Evolutionary conservation across 1,284 basidiomycete species (phyloP).

Genomic region (Rhizopogon parksii): DNA sequence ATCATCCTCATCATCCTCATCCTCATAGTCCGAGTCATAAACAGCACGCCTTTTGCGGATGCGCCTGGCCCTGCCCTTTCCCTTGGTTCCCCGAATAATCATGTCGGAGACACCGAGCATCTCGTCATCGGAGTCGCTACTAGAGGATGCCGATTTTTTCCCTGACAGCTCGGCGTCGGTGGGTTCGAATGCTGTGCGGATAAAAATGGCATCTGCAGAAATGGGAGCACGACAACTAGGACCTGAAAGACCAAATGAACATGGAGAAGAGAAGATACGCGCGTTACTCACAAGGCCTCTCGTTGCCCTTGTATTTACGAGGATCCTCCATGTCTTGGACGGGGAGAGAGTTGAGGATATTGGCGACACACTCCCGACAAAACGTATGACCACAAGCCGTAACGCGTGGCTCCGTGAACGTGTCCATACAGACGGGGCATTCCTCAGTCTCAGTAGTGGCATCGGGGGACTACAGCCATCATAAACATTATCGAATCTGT

Average conservation of each 20-base stretch:
- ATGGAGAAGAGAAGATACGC: background rate
- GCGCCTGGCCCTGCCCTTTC: constrained; percentile 19
- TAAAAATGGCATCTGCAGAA: constrained; percentile 37
- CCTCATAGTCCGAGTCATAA: constrained; percentile 16
- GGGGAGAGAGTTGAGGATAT: constrained; percentile 33
- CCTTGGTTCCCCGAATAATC: constrained; percentile 13
- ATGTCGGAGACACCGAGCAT: constrained; percentile 13
- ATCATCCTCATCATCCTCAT: constrained; percentile 34
- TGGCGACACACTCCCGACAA: constrained; percentile 44
- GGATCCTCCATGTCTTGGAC: constrained; percentile 28
- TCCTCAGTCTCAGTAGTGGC: constrained; percentile 43
- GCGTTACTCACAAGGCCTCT: constrained; percentile 38
- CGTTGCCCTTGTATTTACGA: constrained; percentile 29
- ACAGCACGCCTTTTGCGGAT: constrained; percentile 9
- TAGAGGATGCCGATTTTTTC: constrained; percentile 5
- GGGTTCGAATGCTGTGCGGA: constrained; percentile 43
- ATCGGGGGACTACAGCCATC: constrained; percentile 34
- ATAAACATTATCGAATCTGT: background rate
- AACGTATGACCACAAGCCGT: constrained; percentile 46
- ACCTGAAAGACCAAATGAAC: constrained; percentile 25
- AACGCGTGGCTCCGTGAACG: constrained; percentile 38
- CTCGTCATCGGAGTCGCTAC: constrained; percentile 16
- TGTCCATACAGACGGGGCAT: constrained; percentile 49
- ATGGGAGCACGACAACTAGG: constrained; percentile 45
- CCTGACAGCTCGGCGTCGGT: constrained; percentile 36